These are phyloP conservation scores for Anthoceros angustus DNA, from an alignment of 225 moss, liverwort and hornwort genomes.

Conservation along the genomic window DNA sequence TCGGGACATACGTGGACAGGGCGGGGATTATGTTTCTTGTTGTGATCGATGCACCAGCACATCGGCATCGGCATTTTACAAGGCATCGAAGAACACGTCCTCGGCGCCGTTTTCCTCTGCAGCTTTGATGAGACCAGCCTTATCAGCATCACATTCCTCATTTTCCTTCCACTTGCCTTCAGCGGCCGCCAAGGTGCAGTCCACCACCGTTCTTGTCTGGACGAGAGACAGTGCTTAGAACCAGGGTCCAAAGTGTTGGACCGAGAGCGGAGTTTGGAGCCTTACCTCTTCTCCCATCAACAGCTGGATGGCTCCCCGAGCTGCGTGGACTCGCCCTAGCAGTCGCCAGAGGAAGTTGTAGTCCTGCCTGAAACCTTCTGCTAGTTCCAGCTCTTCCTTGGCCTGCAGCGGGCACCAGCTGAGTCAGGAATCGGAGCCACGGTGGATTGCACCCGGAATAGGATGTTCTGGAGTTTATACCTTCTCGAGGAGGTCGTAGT, in stretches of 20 bases:
- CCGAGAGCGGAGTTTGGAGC: too few species aligned
- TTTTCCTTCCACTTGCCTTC: neutral
- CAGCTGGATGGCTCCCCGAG: slow-evolving; percentile 69
- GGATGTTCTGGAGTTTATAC: slow-evolving; percentile 13
- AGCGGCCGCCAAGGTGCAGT: neutral
- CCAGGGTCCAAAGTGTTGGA: neutral
- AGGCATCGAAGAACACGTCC: slow-evolving; percentile 1
- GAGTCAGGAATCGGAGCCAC: neutral
- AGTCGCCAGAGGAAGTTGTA: slow-evolving; percentile 97
- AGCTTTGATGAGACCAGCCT: neutral
- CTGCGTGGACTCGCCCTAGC: slow-evolving; percentile 80
- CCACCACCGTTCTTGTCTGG: neutral
- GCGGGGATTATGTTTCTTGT: too few species aligned
- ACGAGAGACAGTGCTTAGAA: neutral
- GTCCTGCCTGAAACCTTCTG: slow-evolving; percentile 80
- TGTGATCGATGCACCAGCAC: too few species aligned
- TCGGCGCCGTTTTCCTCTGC: neutral
- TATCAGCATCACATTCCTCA: neutral
- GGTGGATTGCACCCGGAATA: neutral
- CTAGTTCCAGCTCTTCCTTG: slow-evolving; percentile 63
- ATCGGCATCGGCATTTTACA: neutral
- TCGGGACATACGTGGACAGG: too few species aligned
- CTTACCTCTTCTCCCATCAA: slow-evolving; percentile 73
- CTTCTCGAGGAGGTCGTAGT: slow-evolving; percentile 48
- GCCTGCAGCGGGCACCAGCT: slow-evolving; percentile 23